Evolutionary conservation across 2,329 filamentous ascomycete genomes (phyloP).

Genomic region (Hypoxylon sp.): DNA sequence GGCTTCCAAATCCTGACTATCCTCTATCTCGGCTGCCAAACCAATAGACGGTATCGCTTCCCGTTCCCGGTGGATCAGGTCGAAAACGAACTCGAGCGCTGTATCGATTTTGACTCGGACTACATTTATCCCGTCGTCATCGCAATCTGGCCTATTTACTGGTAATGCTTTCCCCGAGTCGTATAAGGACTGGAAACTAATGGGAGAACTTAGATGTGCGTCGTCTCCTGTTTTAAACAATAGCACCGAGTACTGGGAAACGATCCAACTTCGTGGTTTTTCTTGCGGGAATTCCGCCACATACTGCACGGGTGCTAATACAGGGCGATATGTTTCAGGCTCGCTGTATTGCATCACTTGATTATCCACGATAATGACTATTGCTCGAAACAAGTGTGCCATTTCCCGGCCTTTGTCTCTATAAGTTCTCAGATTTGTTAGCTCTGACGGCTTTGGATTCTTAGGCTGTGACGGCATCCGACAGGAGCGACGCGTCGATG

Average conservation of each 20-base stretch:
- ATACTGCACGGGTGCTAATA: neutral
- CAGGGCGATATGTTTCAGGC: conserved; percentile 8
- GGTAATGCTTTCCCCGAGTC: conserved; percentile 27
- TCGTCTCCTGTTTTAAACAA: conserved; percentile 30
- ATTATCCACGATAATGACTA: conserved; percentile 23
- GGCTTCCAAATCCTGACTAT: conserved; percentile 14
- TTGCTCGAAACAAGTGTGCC: conserved; percentile 32
- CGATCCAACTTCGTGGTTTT: conserved; percentile 5
- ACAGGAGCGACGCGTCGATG: conserved; percentile 1
- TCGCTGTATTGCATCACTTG: conserved; percentile 23
- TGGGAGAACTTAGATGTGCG: conserved; percentile 30
- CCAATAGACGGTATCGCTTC: conserved; percentile 8
- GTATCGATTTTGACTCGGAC: conserved; percentile 19
- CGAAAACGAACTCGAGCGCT: conserved; percentile 20
- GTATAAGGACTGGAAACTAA: conserved; percentile 30
- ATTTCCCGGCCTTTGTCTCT: conserved; percentile 13
- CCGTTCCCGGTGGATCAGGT: conserved; percentile 20
- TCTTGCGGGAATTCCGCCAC: neutral
- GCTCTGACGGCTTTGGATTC: conserved; percentile 1
- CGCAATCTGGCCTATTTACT: conserved; percentile 23
- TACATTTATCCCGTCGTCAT: conserved; percentile 13
- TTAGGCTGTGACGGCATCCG: neutral
- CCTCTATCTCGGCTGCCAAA: conserved; percentile 17
- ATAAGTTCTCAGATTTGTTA: neutral
- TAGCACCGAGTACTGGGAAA: conserved; percentile 26